Base-by-base conservation (phyloP, 2,329 filamentous ascomycete species). In the Aspergillus ruber region DNA sequence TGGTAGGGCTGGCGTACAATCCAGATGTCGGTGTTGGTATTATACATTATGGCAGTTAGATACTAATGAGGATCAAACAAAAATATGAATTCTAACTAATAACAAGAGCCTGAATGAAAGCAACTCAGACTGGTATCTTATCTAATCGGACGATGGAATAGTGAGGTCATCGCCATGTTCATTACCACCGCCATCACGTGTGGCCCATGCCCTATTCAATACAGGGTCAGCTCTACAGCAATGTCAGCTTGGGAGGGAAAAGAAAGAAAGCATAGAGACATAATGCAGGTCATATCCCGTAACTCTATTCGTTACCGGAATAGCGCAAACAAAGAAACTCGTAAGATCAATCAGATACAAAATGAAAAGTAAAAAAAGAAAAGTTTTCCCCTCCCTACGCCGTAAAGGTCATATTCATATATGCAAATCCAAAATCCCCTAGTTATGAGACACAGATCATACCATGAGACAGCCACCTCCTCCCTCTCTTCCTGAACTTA, bases 11-110 rank as follows among this genome's bases (percentile, higher is more conserved):
- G 33, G 72, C 75, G 65, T 66, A 81, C 79, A 49, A 81, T 63
- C 64, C 79, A 74, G 46, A 82, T 79, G 56, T 83, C 78, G 6
- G 71, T 72, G 57, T 76, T 77, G 18, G 73, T 78, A 55, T 75
- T 75, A 56, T 74, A 74, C 74, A 77, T 61, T 18, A 33, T 12
- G 33, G 10, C 18, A 29, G 43, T 42, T 29, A 45, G 15, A 18
- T 29, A 25, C 13, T 13, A 6, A 18, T 13, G 32, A 9, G 18
- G 12, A 43, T 18, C 36, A 12, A 51, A 45, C 45, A 42, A 49
- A 17, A 29, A 36, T 38, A 49, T 33, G 17, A 18, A 39, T 18
- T 39, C 17, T 35, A n/a, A n/a, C 33, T 17, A 35, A 35, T n/a
- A 17, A 35, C 15, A 44, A 45, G 47, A 46, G 45, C 38, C 33